phyloP scores from a whole-genome alignment of 345 rosid species.

The Acer saccharum region DNA sequence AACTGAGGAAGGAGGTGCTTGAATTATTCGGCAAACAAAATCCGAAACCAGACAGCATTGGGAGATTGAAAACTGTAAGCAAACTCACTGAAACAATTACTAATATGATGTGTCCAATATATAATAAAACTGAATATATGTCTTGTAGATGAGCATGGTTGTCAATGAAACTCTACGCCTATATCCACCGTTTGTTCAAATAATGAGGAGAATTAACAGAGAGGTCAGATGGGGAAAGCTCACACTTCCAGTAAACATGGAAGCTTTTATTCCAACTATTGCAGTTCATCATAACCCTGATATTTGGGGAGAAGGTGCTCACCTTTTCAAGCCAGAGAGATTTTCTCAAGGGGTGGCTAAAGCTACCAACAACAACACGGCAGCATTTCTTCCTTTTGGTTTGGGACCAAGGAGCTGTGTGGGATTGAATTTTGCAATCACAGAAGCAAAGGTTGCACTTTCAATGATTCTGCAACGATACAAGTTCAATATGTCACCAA shows the following conservation, averaged over 20 bases:
- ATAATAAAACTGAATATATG: no score
- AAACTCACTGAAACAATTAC: no score
- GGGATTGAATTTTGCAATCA: slow-evolving; percentile 36
- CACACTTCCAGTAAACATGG: slow-evolving; percentile 29
- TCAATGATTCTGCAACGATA: slow-evolving; percentile 52
- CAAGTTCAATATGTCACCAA: slow-evolving; percentile 39
- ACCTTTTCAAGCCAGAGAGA: slow-evolving; percentile 49
- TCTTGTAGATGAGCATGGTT: slow-evolving; percentile 32
- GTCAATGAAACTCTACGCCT: slow-evolving; percentile 36
- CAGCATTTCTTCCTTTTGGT: slow-evolving; percentile 43
- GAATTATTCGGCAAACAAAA: slow-evolving; percentile 29
- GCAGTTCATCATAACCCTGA: slow-evolving; percentile 39
- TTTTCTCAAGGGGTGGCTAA: slow-evolving; percentile 45
- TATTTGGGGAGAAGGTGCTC: slow-evolving; percentile 47
- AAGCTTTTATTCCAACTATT: slow-evolving; percentile 15
- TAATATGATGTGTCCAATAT: no score
- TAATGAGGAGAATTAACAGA: slow-evolving; percentile 22
- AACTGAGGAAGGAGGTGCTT: slow-evolving; percentile 38
- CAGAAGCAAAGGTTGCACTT: slow-evolving; percentile 44
- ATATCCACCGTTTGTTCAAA: slow-evolving; percentile 31
- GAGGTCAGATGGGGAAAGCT: slow-evolving; percentile 34
- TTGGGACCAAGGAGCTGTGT: slow-evolving; percentile 45
- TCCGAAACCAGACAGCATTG: slow-evolving; percentile 31
- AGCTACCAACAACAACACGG: slow-evolving; percentile 41
- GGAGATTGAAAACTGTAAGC: slow-evolving; percentile 37